phyloP scores from a whole-genome alignment of 805 yeast genomes.

The Clavispora santaluciae region DNA sequence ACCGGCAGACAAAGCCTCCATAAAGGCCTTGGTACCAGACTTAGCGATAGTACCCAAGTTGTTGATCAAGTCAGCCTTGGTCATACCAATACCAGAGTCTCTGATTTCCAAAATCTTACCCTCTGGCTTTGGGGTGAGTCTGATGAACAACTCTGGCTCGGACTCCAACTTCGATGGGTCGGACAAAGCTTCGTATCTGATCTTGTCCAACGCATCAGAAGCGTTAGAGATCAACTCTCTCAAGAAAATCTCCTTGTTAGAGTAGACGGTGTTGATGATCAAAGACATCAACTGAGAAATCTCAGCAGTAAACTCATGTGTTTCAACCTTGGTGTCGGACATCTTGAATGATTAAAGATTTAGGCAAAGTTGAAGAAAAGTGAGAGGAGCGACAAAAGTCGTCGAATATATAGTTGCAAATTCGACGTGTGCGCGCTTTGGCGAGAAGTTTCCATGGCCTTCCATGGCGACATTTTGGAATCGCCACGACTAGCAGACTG shows the following conservation, averaged over 20 bases:
- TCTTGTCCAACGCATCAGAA: conserved; percentile 98
- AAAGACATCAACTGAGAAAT: conserved; percentile 99
- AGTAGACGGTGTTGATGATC: conserved; percentile 99
- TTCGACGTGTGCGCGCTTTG: conserved; percentile 6
- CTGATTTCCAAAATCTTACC: conserved; percentile 91
- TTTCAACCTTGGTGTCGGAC: conserved; percentile 60
- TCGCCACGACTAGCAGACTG: conserved; percentile 1
- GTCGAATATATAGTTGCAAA: conserved; percentile 9
- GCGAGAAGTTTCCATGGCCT: conserved; percentile 28
- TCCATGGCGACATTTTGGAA: conserved; percentile 16
- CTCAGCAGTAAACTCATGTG: conserved; percentile 99
- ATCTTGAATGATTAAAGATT: conserved; percentile 19
- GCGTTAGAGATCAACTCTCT: conserved; percentile 99
- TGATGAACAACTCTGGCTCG: conserved; percentile 94
- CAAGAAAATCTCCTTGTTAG: conserved; percentile 97
- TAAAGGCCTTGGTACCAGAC: conserved; percentile 98
- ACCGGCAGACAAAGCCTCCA: conserved; percentile 99
- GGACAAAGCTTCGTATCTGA: conserved; percentile 92
- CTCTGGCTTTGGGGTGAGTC: conserved; percentile 96
- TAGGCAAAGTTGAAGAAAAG: background rate
- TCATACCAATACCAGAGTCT: conserved; percentile 99
- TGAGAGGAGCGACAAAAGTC: background rate
- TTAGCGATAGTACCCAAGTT: conserved; percentile 99
- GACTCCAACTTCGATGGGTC: conserved; percentile 89
- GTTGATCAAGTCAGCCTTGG: conserved; percentile 97